Percentiles rank a stretch among this genome's conserved stretches.
Conservation (phyloP, 2,329 filamentous ascomycete species). For the Aspergillus pseudoglaucus region DNA sequence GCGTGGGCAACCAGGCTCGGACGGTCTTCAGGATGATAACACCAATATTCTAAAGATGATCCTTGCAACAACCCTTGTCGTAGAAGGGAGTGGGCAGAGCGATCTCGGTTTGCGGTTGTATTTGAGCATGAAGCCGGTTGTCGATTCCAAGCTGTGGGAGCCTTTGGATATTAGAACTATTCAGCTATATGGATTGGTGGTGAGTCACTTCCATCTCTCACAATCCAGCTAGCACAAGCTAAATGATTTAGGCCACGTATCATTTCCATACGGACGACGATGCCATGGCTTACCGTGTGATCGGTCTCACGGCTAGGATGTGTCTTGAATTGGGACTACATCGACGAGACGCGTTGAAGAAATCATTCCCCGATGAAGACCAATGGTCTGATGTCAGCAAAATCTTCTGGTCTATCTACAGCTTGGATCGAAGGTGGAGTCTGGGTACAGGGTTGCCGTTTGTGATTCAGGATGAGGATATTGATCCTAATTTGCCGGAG, state of each 20-base stretch:
- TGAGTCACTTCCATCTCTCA: constrained; percentile 9
- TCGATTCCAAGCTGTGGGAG: constrained; percentile 59
- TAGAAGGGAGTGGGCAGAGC: constrained; percentile 75
- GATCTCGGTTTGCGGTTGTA: constrained; percentile 67
- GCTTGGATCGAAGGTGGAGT: constrained; percentile 79
- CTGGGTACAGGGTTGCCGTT: constrained; percentile 86
- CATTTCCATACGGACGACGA: constrained; percentile 84
- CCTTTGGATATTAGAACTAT: constrained; percentile 53
- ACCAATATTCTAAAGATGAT: constrained; percentile 75
- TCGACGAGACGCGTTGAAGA: constrained; percentile 64
- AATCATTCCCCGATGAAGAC: constrained; percentile 59
- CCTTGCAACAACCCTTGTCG: constrained; percentile 67
- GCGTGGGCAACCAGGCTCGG: constrained; percentile 47
- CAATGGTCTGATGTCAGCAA: constrained; percentile 63
- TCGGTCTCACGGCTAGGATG: constrained; percentile 73
- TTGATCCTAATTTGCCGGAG: constrained; percentile 70
- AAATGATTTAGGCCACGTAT: constrained; percentile 56
- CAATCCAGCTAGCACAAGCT: neutral
- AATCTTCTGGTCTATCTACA: constrained; percentile 81
- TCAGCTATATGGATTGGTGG: constrained; percentile 49
- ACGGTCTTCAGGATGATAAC: constrained; percentile 56
- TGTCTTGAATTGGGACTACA: constrained; percentile 81
- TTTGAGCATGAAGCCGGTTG: constrained; percentile 64
- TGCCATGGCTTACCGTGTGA: constrained; percentile 75
- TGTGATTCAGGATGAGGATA: constrained; percentile 75